Conservation (phyloP, 129 eudicot species). For the Lonicera japonica region DNA sequence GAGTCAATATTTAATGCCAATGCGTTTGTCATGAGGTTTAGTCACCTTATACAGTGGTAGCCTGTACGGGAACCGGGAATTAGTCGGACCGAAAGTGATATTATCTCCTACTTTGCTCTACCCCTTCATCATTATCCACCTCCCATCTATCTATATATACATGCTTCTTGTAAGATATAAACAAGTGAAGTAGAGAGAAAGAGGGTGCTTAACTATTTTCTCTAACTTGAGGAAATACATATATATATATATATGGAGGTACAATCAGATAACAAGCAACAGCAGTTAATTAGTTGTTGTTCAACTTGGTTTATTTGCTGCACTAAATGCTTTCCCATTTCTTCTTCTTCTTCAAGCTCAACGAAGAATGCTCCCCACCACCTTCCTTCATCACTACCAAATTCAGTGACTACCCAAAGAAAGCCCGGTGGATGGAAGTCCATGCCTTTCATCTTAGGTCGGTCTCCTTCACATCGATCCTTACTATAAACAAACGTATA, state of each 20-base stretch:
- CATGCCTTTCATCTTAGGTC: constrained; percentile 73
- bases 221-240: no score
- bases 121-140: no score
- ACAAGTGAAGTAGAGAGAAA: not conserved
- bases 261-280: constrained; percentile 4
- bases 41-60: no score
- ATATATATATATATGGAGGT: no score
- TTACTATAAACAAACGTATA: no score
- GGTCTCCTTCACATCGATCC: constrained; percentile 28
- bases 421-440: constrained; percentile 87
- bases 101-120: no score
- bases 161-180: not conserved
- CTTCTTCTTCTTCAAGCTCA: constrained; percentile 4
- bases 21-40: no score
- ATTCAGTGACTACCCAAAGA: constrained; percentile 7
- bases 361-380: not conserved
- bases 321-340: constrained; percentile 21
- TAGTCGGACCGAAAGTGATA: no score
- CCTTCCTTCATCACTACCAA: not conserved
- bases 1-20: no score
- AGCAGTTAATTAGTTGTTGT: not conserved
- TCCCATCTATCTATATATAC: not conserved
- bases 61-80: no score
- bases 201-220: no score
- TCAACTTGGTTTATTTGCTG: constrained; percentile 26